A percentile compares a stretch with the other conserved stretches of the same genome.
Conservation (phyloP, 345 rosid genomes). For the Gossypium ekmanianum region DNA sequence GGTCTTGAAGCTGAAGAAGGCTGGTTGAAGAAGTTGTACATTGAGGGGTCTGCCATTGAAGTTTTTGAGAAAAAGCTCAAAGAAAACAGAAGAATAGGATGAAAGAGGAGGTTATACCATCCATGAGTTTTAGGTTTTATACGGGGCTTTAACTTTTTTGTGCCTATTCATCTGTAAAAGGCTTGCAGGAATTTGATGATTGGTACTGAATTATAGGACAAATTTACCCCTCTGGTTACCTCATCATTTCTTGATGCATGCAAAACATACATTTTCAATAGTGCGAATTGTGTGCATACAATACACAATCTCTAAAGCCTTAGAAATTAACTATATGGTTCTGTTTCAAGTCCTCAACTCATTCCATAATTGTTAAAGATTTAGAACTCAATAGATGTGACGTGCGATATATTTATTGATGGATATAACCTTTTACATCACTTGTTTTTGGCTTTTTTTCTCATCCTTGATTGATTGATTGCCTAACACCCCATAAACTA, state of each 20-base stretch:
- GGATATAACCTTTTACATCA: slow-evolving; percentile 14
- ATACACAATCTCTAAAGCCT: background rate
- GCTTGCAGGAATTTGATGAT: slow-evolving; percentile 5
- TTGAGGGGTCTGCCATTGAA: slow-evolving; percentile 40
- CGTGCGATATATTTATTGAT: background rate
- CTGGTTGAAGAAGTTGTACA: slow-evolving; percentile 41
- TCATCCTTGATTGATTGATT: slow-evolving; percentile 1
- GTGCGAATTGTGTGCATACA: background rate
- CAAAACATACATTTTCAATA: background rate
- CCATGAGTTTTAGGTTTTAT: slow-evolving; percentile 10
- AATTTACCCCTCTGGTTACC: background rate
- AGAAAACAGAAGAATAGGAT: background rate
- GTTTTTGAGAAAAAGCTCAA: slow-evolving; percentile 7
- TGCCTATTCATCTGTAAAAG: background rate
- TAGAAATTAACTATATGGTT: background rate
- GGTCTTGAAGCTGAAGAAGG: slow-evolving; percentile 24
- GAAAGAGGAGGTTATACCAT: background rate
- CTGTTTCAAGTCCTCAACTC: background rate
- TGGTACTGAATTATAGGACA: background rate
- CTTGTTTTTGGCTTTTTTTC: background rate
- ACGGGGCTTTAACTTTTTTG: slow-evolving; percentile 8
- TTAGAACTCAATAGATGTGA: background rate
- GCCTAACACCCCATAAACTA: background rate
- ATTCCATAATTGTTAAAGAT: background rate
- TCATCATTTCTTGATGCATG: background rate